A percentile compares a stretch with the other conserved stretches of the same genome.
phyloP scores from a whole-genome alignment of 1,284 basidiomycete species.

The Sporisorium iseilematis-ciliati region DNA sequence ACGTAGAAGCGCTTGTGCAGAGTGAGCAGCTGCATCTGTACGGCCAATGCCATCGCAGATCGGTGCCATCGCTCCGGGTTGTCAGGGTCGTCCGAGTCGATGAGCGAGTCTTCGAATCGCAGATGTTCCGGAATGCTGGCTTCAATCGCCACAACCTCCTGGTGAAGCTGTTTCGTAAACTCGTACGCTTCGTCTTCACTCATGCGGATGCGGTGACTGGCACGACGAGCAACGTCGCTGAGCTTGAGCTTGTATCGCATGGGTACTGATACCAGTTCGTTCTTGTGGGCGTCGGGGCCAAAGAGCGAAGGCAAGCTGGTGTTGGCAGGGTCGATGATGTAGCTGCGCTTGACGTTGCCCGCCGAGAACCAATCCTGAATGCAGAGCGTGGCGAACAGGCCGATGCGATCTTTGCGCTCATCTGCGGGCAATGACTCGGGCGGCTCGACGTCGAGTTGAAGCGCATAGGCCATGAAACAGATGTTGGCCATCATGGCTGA shows the following conservation, averaged over 20 bases:
- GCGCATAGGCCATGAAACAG: slow-evolving; percentile 51
- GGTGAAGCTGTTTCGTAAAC: slow-evolving; percentile 54
- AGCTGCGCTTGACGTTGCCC: slow-evolving; percentile 51
- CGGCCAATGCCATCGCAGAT: slow-evolving; percentile 35
- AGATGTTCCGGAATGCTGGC: slow-evolving; percentile 43
- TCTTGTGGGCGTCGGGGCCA: slow-evolving; percentile 43
- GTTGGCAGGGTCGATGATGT: slow-evolving; percentile 47
- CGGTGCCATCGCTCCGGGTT: slow-evolving; percentile 36
- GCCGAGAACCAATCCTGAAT: slow-evolving; percentile 54
- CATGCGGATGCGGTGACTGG: slow-evolving; percentile 51
- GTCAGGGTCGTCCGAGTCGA: slow-evolving; percentile 35
- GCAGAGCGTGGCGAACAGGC: slow-evolving; percentile 49
- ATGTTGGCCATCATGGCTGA: slow-evolving; percentile 43
- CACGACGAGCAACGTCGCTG: slow-evolving; percentile 47
- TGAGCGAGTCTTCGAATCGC: slow-evolving; percentile 50
- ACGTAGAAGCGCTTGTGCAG: slow-evolving; percentile 65
- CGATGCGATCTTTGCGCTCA: slow-evolving; percentile 54
- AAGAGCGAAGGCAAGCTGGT: slow-evolving; percentile 49
- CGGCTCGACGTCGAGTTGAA: slow-evolving; percentile 60
- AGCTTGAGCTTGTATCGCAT: slow-evolving; percentile 50
- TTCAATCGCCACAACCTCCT: slow-evolving; percentile 52
- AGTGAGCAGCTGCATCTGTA: slow-evolving; percentile 33
- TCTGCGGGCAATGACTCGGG: slow-evolving; percentile 41
- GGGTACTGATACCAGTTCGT: slow-evolving; percentile 35
- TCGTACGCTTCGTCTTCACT: slow-evolving; percentile 52